Evolutionary conservation across 1,284 basidiomycete species (phyloP), one percentile per base, ranked within the genome.

Genomic region (Peniophora sp.): DNA sequence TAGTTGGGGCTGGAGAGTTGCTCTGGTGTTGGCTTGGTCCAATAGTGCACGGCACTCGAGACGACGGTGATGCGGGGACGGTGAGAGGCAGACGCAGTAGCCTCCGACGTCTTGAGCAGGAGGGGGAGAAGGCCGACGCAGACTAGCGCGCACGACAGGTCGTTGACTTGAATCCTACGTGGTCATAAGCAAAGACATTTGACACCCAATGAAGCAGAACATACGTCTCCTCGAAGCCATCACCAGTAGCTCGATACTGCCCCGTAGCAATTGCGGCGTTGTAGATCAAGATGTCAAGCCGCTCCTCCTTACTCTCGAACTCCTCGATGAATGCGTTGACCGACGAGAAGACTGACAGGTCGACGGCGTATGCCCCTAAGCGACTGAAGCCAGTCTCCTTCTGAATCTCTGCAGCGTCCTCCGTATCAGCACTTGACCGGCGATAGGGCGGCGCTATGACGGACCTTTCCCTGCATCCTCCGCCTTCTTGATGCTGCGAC

Each of bases 81-180:
- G 12, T 15, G 23, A 11, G 54, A 11, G 49, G 44, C 1, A 61
- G 53, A n/a, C 54, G 53, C 0, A 47, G 51, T 8, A 43, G 34
- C 23, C 55, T 39, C 12, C 52, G 67, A 64, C 1, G 75, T 71
- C 27, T 65, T 57, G 3, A 68, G 22, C 57, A 77, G 62, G 15
- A 56, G 60, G 1, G 76, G 75, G 3, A 78, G 58, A 9, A 78
- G 63, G 14, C 67, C 64, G 14, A 76, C 48, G 0, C 65, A 64
- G 5, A 74, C 58, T 0, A 78, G 59, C 2, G 68, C 56, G 3
- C 63, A 61, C 1, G 71, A 64, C 1, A 78, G 55, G 53, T 68
- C 58, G 54, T 76, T 75, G 10, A 73, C 66, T 58, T 77, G 72
- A 0, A 74, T 52, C 3, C 74, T 76, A 50, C 17, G 43, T 12